Percentiles rank a stretch among this genome's conserved stretches.
These are phyloP conservation scores for Dactylellina drechsleri DNA, from an alignment of 2,329 filamentous ascomycete genomes.

Conservation along the genomic window DNA sequence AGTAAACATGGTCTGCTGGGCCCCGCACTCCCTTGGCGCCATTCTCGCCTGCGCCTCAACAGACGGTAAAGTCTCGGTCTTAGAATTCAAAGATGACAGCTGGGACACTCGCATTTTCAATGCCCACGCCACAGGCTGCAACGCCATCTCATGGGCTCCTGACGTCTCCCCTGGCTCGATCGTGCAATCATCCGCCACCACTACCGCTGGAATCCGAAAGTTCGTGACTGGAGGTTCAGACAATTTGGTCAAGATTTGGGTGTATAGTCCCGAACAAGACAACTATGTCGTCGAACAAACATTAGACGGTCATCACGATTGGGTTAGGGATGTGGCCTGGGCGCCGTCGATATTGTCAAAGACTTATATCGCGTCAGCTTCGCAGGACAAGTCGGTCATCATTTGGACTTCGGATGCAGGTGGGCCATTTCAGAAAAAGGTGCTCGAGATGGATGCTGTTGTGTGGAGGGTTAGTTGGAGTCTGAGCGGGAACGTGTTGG, in stretches of 20 bases:
- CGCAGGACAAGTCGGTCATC: slow-evolving; percentile 94
- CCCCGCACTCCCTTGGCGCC: slow-evolving; percentile 95
- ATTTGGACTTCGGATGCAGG: slow-evolving; percentile 88
- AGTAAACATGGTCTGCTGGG: slow-evolving; percentile 96
- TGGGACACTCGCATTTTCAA: slow-evolving; percentile 90
- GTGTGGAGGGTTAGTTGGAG: slow-evolving; percentile 99
- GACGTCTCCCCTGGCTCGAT: slow-evolving; percentile 84
- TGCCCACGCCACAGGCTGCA: slow-evolving; percentile 92
- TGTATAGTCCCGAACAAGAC: slow-evolving; percentile 70
- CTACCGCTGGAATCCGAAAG: slow-evolving; percentile 65
- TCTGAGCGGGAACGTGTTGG: slow-evolving; percentile 93
- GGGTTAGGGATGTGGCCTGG: slow-evolving; percentile 98
- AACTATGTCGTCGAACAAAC: slow-evolving; percentile 68
- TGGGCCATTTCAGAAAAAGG: slow-evolving; percentile 84
- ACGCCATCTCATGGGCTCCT: slow-evolving; percentile 95
- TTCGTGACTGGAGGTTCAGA: slow-evolving; percentile 97
- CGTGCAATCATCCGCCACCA: slow-evolving; percentile 69
- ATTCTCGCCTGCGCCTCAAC: slow-evolving; percentile 93
- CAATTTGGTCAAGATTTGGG: slow-evolving; percentile 93
- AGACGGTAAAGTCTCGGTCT: slow-evolving; percentile 89
- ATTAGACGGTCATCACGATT: slow-evolving; percentile 86
- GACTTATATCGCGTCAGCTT: slow-evolving; percentile 94
- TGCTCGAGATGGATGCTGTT: slow-evolving; percentile 85
- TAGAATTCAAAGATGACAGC: slow-evolving; percentile 96
- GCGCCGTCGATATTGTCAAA: slow-evolving; percentile 93